Conservation (phyloP, 192 early-diverging fungal species). For the Backusella parvicylindrica region DNA sequence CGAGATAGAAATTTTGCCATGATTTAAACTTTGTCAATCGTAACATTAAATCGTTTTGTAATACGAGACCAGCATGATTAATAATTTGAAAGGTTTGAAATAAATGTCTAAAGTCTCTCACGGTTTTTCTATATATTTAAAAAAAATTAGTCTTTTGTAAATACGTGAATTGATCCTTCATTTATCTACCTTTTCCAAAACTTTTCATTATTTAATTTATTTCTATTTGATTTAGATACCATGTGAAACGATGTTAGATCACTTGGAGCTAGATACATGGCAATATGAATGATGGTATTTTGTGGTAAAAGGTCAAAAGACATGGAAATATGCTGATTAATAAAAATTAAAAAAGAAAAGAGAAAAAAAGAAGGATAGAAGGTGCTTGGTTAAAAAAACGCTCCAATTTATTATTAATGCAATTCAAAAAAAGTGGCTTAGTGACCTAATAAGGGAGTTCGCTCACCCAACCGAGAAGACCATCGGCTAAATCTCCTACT, state of each 20-base stretch:
- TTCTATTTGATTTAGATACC: background rate
- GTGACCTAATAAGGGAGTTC: constrained; percentile 25
- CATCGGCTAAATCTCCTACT: constrained; percentile 23
- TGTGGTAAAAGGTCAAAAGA: background rate
- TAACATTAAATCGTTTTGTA: background rate
- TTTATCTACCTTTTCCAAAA: background rate
- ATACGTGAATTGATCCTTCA: background rate
- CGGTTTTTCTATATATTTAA: background rate
- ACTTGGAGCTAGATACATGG: background rate
- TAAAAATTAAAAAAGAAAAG: background rate
- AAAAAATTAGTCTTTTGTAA: background rate
- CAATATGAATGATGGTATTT: background rate
- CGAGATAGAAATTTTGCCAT: background rate
- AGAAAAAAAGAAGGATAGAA: background rate
- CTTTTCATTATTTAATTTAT: background rate
- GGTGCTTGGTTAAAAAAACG: no score
- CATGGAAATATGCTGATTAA: background rate
- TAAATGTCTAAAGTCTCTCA: background rate
- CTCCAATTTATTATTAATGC: background rate
- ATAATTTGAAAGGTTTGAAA: constrained; percentile 1
- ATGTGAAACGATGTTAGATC: background rate
- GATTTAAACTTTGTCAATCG: background rate
- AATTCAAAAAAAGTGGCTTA: background rate
- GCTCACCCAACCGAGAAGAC: constrained; percentile 27
- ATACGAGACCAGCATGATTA: background rate